These are phyloP conservation scores for Chiua sp. DNA, from an alignment of 1,284 basidiomycete species.

Conservation along the genomic window DNA sequence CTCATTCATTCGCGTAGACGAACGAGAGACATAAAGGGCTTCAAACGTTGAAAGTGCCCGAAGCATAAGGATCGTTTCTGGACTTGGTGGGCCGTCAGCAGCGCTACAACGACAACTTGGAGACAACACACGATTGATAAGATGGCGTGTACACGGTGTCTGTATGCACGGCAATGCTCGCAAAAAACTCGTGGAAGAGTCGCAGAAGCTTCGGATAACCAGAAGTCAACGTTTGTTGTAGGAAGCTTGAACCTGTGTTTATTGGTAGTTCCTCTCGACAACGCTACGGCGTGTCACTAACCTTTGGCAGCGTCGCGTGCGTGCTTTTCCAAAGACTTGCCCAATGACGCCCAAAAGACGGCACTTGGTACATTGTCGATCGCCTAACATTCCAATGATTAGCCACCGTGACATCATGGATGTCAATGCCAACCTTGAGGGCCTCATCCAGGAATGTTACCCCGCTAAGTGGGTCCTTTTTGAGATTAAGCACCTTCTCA, in stretches of 20 bases:
- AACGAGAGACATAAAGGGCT: conserved; percentile 83
- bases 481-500: conserved; percentile 91
- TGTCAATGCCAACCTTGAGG: conserved; percentile 69
- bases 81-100: conserved; percentile 76
- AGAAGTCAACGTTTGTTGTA: conserved; percentile 85
- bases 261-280: conserved; percentile 1
- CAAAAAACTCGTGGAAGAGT: conserved; percentile 95
- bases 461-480: conserved; percentile 82
- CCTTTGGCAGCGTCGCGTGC: conserved; percentile 79
- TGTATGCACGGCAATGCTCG: conserved; percentile 92
- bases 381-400: conserved; percentile 46
- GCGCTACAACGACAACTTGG: background rate
- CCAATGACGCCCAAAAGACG: conserved; percentile 89
- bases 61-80: conserved; percentile 89
- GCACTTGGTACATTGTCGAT: conserved; percentile 91
- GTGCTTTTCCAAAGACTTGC: conserved; percentile 80
- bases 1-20: conserved; percentile 82
- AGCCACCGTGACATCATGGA: background rate
- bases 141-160: conserved; percentile 87
- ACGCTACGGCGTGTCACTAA: conserved; percentile 37
- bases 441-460: conserved; percentile 88
- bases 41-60: conserved; percentile 86
- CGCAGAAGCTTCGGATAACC: conserved; percentile 89
- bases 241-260: conserved; percentile 71
- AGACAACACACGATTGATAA: conserved; percentile 74